A percentile compares a stretch with the other conserved stretches of the same genome.
Evolutionary conservation across 2,329 filamentous ascomycete genomes (phyloP).

Genomic region (Xylaria sp.): DNA sequence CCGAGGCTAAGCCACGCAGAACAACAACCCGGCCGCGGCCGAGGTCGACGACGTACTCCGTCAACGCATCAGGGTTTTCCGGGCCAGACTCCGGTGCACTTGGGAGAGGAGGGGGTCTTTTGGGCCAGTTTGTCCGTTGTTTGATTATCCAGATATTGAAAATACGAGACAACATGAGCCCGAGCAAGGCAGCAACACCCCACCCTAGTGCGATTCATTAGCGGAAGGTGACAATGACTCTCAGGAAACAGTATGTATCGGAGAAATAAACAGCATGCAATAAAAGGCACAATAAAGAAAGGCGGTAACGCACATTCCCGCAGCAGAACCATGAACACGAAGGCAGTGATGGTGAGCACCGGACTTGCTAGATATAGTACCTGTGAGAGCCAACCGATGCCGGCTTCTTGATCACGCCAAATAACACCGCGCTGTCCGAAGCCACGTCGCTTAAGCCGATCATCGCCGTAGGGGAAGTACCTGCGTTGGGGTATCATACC

Average conservation of each 20-base stretch:
- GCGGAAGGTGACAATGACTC: background rate
- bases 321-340: slow-evolving; percentile 59
- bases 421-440: slow-evolving; percentile 45
- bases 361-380: slow-evolving; percentile 61
- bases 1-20: slow-evolving; percentile 64
- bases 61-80: slow-evolving; percentile 44
- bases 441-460: slow-evolving; percentile 43
- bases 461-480: slow-evolving; percentile 44
- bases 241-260: background rate
- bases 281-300: background rate
- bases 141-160: slow-evolving; percentile 69
- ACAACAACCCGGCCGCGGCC: slow-evolving; percentile 62
- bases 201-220: slow-evolving; percentile 53
- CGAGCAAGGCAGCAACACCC: slow-evolving; percentile 59
- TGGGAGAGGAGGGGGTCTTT: slow-evolving; percentile 5
- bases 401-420: slow-evolving; percentile 48
- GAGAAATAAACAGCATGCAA: background rate
- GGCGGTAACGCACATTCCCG: slow-evolving; percentile 55
- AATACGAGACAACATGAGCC: slow-evolving; percentile 64
- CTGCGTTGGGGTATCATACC: slow-evolving; percentile 62
- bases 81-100: slow-evolving; percentile 24
- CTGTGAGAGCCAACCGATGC: slow-evolving; percentile 61
- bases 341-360: slow-evolving; percentile 57
- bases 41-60: slow-evolving; percentile 65
- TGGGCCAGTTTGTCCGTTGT: slow-evolving; percentile 53